Conservation (phyloP, 1,139 yeast species). For the Nakaseomyces kungkrabaensis region DNA sequence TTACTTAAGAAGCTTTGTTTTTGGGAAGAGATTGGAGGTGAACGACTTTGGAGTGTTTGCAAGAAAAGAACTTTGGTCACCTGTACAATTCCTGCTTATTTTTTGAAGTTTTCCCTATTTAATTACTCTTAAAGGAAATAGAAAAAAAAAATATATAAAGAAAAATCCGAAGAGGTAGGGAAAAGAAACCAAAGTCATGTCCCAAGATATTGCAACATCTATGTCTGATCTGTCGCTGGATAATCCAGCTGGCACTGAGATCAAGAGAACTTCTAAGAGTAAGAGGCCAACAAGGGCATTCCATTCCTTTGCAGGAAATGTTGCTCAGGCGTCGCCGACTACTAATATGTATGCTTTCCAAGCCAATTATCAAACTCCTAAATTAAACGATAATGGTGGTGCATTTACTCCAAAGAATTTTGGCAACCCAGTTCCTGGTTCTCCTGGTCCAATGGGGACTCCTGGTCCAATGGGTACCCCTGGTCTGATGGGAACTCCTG, state of each 20-base stretch:
- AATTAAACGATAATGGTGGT: slow-evolving; percentile 4
- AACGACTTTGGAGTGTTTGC: too few species aligned
- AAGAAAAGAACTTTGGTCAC: too few species aligned
- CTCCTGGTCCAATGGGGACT: slow-evolving; percentile 6
- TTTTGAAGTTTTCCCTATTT: too few species aligned
- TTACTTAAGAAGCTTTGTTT: too few species aligned
- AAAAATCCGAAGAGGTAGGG: too few species aligned
- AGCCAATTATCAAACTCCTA: slow-evolving; percentile 5
- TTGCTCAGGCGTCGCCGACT: slow-evolving; percentile 2
- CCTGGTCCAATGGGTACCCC: background rate
- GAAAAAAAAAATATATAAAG: too few species aligned
- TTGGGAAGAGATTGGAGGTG: too few species aligned
- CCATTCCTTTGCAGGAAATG: slow-evolving; percentile 13
- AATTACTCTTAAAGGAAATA: too few species aligned
- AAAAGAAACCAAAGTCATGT: slow-evolving; percentile 7
- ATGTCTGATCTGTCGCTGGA: slow-evolving; percentile 17
- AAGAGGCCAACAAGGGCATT: slow-evolving; percentile 23
- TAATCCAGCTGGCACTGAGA: slow-evolving; percentile 4
- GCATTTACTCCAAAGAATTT: background rate
- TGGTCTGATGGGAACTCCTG: slow-evolving; percentile 5
- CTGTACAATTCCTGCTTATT: too few species aligned
- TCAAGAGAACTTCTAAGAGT: slow-evolving; percentile 9
- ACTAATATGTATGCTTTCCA: background rate
- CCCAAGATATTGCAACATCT: slow-evolving; percentile 11
- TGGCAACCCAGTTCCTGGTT: background rate